Evolutionary conservation across 2,329 filamentous ascomycete species (phyloP).

Genomic region (Alternaria viburni): DNA sequence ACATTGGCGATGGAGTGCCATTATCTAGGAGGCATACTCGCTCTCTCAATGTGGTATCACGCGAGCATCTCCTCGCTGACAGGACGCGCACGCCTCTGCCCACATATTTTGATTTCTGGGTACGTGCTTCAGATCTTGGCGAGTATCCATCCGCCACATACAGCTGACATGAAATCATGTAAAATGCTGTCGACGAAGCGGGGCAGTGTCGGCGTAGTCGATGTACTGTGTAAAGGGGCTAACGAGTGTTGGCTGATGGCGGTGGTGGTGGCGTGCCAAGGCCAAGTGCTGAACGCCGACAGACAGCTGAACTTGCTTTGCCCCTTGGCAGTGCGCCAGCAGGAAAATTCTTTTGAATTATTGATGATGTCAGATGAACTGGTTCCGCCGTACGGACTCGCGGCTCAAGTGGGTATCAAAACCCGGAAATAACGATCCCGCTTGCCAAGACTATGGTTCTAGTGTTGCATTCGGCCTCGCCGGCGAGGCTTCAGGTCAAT

Average conservation of each 20-base stretch:
- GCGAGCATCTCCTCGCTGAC: neutral
- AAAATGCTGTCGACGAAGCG: neutral
- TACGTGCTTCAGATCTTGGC: neutral
- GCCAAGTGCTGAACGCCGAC: slow-evolving; percentile 9
- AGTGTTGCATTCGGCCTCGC: neutral
- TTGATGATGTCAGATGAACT: neutral
- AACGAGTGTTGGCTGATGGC: neutral
- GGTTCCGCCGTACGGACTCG: neutral
- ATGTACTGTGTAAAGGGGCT: neutral
- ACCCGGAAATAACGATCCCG: neutral
- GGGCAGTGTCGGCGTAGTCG: neutral
- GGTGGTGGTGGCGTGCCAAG: neutral
- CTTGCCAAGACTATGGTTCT: neutral
- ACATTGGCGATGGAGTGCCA: neutral
- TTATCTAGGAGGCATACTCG: neutral
- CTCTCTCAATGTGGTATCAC: neutral
- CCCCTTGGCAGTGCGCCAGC: neutral
- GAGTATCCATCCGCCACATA: neutral
- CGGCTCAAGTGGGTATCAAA: neutral
- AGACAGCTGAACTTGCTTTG: neutral
- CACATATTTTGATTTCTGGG: neutral
- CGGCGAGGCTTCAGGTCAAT: neutral
- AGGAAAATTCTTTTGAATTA: neutral
- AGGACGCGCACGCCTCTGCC: neutral
- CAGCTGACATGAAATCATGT: neutral